phyloP scores from a whole-genome alignment of 805 yeast species.

The Pichia exigua region DNA sequence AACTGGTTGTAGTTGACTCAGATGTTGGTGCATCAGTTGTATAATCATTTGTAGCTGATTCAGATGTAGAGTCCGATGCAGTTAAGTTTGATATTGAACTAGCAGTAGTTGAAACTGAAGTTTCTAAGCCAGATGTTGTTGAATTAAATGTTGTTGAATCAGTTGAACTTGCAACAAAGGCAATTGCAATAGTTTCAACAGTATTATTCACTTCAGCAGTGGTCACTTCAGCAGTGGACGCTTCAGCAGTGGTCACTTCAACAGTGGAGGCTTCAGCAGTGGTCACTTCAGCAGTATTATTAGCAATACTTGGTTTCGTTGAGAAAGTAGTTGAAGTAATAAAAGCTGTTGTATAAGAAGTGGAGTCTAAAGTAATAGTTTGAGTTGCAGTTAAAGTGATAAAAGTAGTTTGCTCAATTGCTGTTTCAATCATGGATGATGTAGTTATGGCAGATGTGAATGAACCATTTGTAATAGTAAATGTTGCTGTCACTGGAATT shows the following conservation, averaged over 20 bases:
- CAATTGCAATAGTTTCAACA: neutral
- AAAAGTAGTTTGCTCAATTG: constrained; percentile 8
- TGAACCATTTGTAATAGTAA: constrained; percentile 27
- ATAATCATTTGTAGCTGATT: too few relatives aligned
- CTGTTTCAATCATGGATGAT: constrained; percentile 23
- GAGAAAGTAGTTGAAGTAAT: neutral
- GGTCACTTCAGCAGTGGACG: neutral
- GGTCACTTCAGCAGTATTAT: neutral
- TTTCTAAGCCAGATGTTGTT: neutral
- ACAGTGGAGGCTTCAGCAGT: too few relatives aligned
- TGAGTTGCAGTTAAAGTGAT: neutral
- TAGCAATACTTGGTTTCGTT: neutral
- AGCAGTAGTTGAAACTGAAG: neutral
- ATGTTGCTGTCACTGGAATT: constrained; percentile 26
- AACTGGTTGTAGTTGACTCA: too few relatives aligned
- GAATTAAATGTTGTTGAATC: constrained; percentile 1
- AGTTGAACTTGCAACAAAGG: neutral
- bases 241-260: too few relatives aligned
- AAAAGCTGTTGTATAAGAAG: neutral
- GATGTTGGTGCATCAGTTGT: too few relatives aligned
- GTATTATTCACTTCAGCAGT: neutral
- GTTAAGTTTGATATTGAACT: too few relatives aligned
- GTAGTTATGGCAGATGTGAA: constrained; percentile 24
- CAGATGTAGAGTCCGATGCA: neutral
- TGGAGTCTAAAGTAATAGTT: neutral